phyloP scores from a whole-genome alignment of 148 eudicot genomes.

The Simmondsia chinensis region DNA sequence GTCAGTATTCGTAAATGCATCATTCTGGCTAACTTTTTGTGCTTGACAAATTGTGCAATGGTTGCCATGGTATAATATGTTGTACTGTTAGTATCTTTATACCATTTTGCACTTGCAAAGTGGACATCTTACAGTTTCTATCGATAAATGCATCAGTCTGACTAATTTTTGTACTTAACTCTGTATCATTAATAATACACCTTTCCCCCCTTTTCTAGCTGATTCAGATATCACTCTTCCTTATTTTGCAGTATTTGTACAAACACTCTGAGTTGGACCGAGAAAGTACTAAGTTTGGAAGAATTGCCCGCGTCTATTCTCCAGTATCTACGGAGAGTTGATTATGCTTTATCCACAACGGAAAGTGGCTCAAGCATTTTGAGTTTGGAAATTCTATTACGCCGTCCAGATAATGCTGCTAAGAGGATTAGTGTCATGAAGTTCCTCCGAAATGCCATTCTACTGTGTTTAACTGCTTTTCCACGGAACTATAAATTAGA shows the following conservation, averaged over 20 bases:
- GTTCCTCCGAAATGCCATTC: constrained; percentile 70
- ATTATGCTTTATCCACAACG: constrained; percentile 20
- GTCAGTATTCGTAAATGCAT: no score
- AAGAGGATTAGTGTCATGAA: constrained; percentile 58
- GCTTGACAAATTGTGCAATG: no score
- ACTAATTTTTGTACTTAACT: no score
- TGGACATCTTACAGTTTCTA: no score
- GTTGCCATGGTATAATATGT: no score
- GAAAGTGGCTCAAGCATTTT: constrained; percentile 20
- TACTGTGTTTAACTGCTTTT: constrained; percentile 54
- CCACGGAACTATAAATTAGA: constrained; percentile 68
- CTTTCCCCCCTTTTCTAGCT: no score
- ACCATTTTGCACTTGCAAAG: no score
- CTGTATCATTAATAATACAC: no score
- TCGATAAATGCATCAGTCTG: no score
- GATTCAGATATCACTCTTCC: no score
- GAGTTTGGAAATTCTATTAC: constrained; percentile 40
- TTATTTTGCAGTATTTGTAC: constrained; percentile 58
- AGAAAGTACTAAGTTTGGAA: constrained; percentile 51
- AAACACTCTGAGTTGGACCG: constrained; percentile 79
- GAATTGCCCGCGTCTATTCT: constrained; percentile 34
- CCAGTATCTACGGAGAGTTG: constrained; percentile 37
- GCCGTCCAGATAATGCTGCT: constrained; percentile 23
- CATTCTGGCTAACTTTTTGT: no score
- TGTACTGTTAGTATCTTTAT: no score